Evolutionary conservation across 2,329 filamentous ascomycete genomes (phyloP), one percentile per base, ranked within the genome.

Genomic region (Aaosphaeria arxii): DNA sequence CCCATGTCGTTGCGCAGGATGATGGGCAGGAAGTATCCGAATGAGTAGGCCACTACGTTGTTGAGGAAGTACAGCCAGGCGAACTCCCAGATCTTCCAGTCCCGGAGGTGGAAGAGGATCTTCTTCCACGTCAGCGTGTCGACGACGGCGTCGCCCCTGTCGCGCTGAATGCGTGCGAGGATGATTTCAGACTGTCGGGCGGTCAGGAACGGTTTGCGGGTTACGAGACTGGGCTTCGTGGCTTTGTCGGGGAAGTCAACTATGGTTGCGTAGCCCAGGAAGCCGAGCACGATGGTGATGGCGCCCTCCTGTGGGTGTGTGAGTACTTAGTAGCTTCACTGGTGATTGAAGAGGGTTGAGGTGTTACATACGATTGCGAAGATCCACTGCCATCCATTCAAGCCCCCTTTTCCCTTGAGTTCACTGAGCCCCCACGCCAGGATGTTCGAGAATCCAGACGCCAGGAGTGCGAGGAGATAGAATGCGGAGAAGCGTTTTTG

Each of bases 11-110:
- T 54, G 9, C 56, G 61, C 7, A 73, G 54, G 40, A 72, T 71
- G 44, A 72, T 64, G 3, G 70, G 70, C 4, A 70, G 58, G 54
- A 73, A 72, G 47, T 71, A 70, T 42, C 56, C 57, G 49, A 65
- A 69, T 1, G 65, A 63, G 46, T 71, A 72, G 5, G 59, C 58
- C 1, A 64, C 32, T 57, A 57, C 44, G 58, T 67, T 47, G 58
- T 64, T 43, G 17, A 42, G 39, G 39, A 47, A 33, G 29, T 31
- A 43, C 6, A 29, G 58, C 54, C 54, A 68, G 46, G 51, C 66
- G 50, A 65, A 69, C 9, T 63, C 66, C 61, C 63, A 67, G 48
- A 70, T 56, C 55, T 70, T 45, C 46, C 40, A 49, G 38, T 50
- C 45, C 35, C 45, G 42, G 7, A 57, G 51, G 43, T 54, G 46